phyloP scores from a whole-genome alignment of 2,329 filamentous ascomycete genomes.

The Bipolaris gigantea region DNA sequence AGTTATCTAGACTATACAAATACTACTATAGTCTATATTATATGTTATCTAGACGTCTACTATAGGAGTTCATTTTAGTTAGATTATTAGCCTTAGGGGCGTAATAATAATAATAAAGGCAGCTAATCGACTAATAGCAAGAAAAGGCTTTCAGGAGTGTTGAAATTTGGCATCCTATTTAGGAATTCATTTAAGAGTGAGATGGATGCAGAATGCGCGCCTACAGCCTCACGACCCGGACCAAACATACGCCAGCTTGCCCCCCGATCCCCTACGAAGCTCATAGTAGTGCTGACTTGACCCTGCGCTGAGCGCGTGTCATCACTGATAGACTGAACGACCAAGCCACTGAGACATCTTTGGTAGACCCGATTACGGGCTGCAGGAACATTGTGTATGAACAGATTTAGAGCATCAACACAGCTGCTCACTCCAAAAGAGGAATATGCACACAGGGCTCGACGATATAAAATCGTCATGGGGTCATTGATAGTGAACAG shows the following conservation, averaged over 20 bases:
- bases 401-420: background rate
- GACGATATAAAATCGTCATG: background rate
- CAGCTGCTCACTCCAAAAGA: background rate
- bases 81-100: background rate
- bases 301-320: conserved; percentile 1
- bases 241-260: background rate
- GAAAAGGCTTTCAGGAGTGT: background rate
- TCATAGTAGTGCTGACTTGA: conserved; percentile 6
- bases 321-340: background rate
- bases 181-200: background rate
- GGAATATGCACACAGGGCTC: background rate
- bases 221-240: background rate
- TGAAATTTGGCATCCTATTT: background rate
- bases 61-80: background rate
- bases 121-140: background rate
- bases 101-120: background rate
- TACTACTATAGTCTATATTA: too few species aligned
- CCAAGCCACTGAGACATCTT: background rate
- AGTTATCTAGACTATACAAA: background rate
- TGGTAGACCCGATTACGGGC: background rate
- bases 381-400: background rate
- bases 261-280: background rate
- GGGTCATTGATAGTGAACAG: background rate
- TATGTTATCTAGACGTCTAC: background rate
- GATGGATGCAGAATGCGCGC: background rate